These are phyloP conservation scores for Candida insectorum DNA, from an alignment of 805 yeast species.

Conservation along the genomic window DNA sequence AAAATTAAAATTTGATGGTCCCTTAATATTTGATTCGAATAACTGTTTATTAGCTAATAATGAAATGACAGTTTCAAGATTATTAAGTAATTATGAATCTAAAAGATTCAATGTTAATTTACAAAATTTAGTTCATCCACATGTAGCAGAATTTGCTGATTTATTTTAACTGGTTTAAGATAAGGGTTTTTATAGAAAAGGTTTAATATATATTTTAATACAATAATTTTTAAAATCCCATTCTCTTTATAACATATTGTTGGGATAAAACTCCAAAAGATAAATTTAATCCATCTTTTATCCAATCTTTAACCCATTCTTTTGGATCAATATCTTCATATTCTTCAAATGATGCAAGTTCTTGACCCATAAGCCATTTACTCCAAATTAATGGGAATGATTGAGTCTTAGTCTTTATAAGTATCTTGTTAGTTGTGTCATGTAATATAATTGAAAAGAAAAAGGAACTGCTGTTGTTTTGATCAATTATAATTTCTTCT, in stretches of 20 bases:
- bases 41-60: constrained; percentile 40
- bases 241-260: constrained; percentile 83
- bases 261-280: constrained; percentile 88
- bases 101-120: constrained; percentile 18
- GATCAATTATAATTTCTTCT: constrained; percentile 40
- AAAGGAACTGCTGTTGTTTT: constrained; percentile 54
- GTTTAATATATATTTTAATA: too few relatives aligned
- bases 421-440: constrained; percentile 76
- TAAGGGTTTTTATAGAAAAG: too few relatives aligned
- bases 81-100: constrained; percentile 35
- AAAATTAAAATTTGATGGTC: constrained; percentile 15
- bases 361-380: constrained; percentile 72
- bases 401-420: constrained; percentile 76
- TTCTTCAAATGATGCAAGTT: constrained; percentile 16
- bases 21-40: constrained; percentile 33
- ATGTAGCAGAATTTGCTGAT: constrained; percentile 44
- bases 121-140: constrained; percentile 33
- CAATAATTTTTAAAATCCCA: constrained; percentile 78
- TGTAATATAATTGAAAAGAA: constrained; percentile 71
- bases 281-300: constrained; percentile 61
- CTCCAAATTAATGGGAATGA: constrained; percentile 91
- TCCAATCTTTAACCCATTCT: constrained; percentile 45
- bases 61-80: constrained; percentile 33
- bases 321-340: constrained; percentile 35
- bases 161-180: too few relatives aligned